phyloP scores from a whole-genome alignment of 306 rosid species.

The Clitoria ternatea region DNA sequence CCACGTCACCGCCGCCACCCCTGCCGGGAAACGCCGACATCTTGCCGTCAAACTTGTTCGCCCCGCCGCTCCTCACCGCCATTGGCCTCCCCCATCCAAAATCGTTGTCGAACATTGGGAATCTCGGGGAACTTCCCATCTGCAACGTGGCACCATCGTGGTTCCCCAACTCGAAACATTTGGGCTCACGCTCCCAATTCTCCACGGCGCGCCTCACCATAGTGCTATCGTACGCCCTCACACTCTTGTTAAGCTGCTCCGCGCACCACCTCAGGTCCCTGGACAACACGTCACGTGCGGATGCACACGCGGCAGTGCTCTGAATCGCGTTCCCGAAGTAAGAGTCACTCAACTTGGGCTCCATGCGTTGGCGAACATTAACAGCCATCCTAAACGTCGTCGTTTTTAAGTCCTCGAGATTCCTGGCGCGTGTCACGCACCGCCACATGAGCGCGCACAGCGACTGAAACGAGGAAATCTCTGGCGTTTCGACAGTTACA shows the following conservation, averaged over 20 bases:
- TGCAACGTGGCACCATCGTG: slow-evolving; percentile 69
- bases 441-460: slow-evolving; percentile 67
- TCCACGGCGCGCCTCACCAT: slow-evolving; percentile 48
- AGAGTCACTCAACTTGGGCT: slow-evolving; percentile 50
- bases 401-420: slow-evolving; percentile 38
- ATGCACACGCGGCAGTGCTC: slow-evolving; percentile 47
- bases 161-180: slow-evolving; percentile 66
- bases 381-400: slow-evolving; percentile 84
- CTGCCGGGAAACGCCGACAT: slow-evolving; percentile 78
- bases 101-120: slow-evolving; percentile 91
- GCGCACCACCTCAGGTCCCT: slow-evolving; percentile 71
- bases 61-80: slow-evolving; percentile 71
- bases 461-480: slow-evolving; percentile 79
- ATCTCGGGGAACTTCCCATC: slow-evolving; percentile 88
- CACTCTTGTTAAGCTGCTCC: slow-evolving; percentile 52
- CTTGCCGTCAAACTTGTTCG: slow-evolving; percentile 86
- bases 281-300: slow-evolving; percentile 43
- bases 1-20: slow-evolving; percentile 55
- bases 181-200: slow-evolving; percentile 73
- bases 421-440: slow-evolving; percentile 70
- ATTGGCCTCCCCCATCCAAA: slow-evolving; percentile 89
- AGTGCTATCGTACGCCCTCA: slow-evolving; percentile 53
- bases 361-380: slow-evolving; percentile 64
- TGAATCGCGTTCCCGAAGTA: slow-evolving; percentile 92
- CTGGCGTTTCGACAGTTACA: background rate